A percentile compares a stretch with the other conserved stretches of the same genome.
phyloP scores from a whole-genome alignment of 2,329 filamentous ascomycete species.

The Pseudogymnoascus verrucosus region DNA sequence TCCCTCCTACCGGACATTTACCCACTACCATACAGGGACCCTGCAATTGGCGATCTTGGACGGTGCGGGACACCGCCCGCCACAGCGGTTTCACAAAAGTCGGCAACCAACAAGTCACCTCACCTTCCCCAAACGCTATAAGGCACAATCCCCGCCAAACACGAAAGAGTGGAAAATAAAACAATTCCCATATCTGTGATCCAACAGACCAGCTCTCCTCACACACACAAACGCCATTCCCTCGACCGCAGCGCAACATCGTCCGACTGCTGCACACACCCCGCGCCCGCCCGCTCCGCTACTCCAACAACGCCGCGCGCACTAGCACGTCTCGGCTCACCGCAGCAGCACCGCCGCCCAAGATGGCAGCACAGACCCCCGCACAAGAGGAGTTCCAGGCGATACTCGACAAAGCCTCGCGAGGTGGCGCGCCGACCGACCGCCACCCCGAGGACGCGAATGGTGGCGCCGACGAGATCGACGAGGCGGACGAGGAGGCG shows the following conservation, averaged over 20 bases:
- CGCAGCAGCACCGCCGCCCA: constrained; percentile 15
- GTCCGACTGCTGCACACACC: not conserved
- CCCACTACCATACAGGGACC: constrained; percentile 3
- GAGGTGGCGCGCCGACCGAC: constrained; percentile 13
- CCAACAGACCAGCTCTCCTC: not conserved
- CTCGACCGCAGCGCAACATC: not conserved
- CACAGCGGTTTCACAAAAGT: constrained; percentile 3
- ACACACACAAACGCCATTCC: not conserved
- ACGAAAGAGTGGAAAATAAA: not conserved
- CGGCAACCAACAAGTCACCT: not conserved
- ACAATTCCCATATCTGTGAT: not conserved
- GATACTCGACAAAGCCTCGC: constrained; percentile 49
- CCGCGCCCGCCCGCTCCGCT: not conserved
- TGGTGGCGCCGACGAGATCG: constrained; percentile 44
- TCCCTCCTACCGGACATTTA: not conserved
- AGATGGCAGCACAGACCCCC: constrained; percentile 39
- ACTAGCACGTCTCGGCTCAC: constrained; percentile 24
- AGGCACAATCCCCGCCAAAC: not conserved
- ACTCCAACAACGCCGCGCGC: constrained; percentile 17
- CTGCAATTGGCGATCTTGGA: constrained; percentile 1
- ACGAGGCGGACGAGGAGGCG: constrained; percentile 44
- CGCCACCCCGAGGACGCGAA: constrained; percentile 53
- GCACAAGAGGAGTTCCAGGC: constrained; percentile 61
- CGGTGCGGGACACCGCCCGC: not conserved
- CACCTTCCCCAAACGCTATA: not conserved